Conservation (phyloP, 805 yeast genomes). For the Starmerella bacillaris region DNA sequence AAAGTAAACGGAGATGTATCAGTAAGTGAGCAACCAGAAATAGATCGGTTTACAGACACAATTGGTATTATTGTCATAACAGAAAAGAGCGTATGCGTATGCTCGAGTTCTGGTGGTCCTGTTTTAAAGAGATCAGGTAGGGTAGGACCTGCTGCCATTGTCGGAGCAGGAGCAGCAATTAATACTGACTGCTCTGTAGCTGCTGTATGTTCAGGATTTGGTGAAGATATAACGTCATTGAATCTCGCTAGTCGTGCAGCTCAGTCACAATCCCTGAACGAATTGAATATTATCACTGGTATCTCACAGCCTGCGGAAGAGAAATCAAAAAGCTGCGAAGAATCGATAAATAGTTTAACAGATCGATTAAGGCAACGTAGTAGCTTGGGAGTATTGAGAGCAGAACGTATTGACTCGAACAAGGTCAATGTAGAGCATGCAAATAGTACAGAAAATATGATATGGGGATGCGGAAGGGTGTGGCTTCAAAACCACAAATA, state of each 20-base stretch:
- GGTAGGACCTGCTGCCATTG: slow-evolving; percentile 28
- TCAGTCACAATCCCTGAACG: neutral
- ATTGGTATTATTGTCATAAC: slow-evolving; percentile 26
- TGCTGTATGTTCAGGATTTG: slow-evolving; percentile 25
- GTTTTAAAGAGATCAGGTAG: slow-evolving; percentile 25
- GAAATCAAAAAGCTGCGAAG: no score
- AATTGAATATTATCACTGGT: no score
- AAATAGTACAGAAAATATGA: no score
- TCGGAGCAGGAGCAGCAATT: slow-evolving; percentile 23
- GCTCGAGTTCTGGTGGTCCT: slow-evolving; percentile 28
- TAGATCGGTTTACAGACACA: slow-evolving; percentile 21
- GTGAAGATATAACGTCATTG: slow-evolving; percentile 25
- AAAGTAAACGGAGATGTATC: neutral
- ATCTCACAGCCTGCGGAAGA: no score
- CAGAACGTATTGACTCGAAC: neutral
- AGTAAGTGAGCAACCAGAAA: neutral
- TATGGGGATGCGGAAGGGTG: no score
- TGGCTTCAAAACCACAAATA: no score
- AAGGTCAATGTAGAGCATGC: no score
- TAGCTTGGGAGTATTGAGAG: neutral
- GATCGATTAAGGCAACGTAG: neutral
- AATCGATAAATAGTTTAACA: no score
- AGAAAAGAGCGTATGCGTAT: slow-evolving; percentile 18
- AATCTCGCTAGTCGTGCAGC: slow-evolving; percentile 19
- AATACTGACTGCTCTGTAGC: slow-evolving; percentile 2